Evolutionary conservation across 176 grass and related monocot species (phyloP).

Genomic region (Miscanthus lutarioriparius): DNA sequence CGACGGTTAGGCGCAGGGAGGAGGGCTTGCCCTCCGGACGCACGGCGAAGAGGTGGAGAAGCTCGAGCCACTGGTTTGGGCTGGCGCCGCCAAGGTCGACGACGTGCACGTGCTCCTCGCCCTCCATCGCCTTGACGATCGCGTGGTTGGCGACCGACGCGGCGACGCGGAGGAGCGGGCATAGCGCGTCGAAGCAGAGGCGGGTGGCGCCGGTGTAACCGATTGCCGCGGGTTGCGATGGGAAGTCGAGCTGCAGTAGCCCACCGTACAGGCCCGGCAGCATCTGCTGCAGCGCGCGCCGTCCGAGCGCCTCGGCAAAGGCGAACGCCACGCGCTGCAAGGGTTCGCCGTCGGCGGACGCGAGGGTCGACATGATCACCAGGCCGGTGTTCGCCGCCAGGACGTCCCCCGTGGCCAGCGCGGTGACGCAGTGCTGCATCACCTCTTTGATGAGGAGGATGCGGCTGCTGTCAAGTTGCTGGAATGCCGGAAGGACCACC

Average conservation of each 20-base stretch:
- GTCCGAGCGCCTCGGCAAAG: constrained; percentile 49
- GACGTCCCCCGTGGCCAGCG: constrained; percentile 6
- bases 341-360: constrained; percentile 42
- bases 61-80: constrained; percentile 48
- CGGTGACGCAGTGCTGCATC: constrained; percentile 39
- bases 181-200: constrained; percentile 43
- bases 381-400: constrained; percentile 24
- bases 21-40: constrained; percentile 33
- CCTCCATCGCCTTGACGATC: constrained; percentile 45
- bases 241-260: constrained; percentile 25
- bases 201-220: constrained; percentile 1
- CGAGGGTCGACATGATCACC: constrained; percentile 20
- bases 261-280: constrained; percentile 41
- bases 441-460: not conserved
- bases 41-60: constrained; percentile 47
- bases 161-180: constrained; percentile 57
- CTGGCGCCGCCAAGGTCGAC: constrained; percentile 56
- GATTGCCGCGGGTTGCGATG: not conserved
- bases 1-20: constrained; percentile 39
- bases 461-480: not conserved
- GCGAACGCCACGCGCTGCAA: constrained; percentile 53
- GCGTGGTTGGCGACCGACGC: constrained; percentile 40
- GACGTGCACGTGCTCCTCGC: constrained; percentile 44
- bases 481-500: not conserved
- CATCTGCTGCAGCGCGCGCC: constrained; percentile 20